Conservation (phyloP, 2,329 filamentous ascomycete genomes). For the Ophiostoma sp. region DNA sequence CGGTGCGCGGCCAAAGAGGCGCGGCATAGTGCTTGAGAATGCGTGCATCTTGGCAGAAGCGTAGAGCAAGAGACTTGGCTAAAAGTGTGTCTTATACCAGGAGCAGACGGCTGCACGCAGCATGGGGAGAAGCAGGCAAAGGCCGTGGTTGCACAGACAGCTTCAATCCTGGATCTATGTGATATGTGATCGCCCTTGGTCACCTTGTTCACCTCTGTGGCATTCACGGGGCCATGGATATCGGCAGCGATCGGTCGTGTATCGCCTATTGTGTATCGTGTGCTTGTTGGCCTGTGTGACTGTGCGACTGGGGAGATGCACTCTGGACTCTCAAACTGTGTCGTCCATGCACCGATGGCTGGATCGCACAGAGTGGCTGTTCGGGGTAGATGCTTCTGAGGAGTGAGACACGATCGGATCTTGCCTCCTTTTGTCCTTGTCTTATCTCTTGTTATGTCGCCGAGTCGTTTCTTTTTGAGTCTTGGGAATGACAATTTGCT, state of each 20-base stretch:
- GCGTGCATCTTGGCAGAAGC: conserved; percentile 11
- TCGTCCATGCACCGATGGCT: neutral
- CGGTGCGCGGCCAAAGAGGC: conserved; percentile 24
- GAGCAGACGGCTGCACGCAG: neutral
- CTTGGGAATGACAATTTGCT: neutral
- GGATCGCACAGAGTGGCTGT: neutral
- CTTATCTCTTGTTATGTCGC: neutral
- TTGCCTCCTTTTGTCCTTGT: neutral
- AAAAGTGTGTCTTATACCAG: too few relatives aligned
- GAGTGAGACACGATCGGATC: neutral
- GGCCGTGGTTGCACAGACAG: neutral
- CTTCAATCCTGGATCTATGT: neutral
- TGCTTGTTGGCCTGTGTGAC: neutral
- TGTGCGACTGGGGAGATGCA: neutral
- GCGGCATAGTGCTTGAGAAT: conserved; percentile 21
- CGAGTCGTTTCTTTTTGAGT: too few relatives aligned
- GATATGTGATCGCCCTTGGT: neutral
- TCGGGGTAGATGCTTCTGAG: neutral
- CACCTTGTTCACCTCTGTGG: neutral
- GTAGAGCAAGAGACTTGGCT: neutral
- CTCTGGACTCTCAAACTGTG: neutral
- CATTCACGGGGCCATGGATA: neutral
- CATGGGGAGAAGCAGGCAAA: neutral
- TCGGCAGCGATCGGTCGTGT: neutral
- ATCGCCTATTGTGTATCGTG: neutral